Evolutionary conservation across 495 filamentous ascomycete genomes (phyloP).

Genomic region (Letharia columbiana): DNA sequence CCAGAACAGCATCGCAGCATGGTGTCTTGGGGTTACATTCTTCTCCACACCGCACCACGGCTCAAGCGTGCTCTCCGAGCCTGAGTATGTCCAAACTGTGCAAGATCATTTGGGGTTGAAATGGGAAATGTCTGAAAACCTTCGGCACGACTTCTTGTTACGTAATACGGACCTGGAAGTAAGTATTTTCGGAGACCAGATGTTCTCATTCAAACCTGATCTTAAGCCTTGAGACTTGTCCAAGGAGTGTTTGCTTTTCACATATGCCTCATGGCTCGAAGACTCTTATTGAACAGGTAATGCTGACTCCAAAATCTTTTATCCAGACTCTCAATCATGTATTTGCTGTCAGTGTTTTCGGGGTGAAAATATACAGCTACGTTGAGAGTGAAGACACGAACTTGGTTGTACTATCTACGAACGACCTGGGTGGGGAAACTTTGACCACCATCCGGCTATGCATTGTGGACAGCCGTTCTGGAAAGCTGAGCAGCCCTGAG

Average conservation of each 20-base stretch:
- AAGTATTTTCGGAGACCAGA: neutral
- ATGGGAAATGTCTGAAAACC: constrained; percentile 39
- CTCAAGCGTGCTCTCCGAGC: constrained; percentile 55
- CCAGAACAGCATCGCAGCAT: constrained; percentile 36
- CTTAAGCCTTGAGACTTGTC: neutral
- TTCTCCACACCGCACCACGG: constrained; percentile 56
- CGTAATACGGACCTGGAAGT: constrained; percentile 38
- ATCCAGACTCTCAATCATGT: constrained; percentile 38
- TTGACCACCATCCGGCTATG: constrained; percentile 30
- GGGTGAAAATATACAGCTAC: constrained; percentile 60
- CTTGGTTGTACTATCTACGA: constrained; percentile 36
- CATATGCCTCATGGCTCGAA: neutral
- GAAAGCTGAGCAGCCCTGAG: constrained; percentile 20
- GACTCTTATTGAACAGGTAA: neutral
- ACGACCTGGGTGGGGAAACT: constrained; percentile 28
- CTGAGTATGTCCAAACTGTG: constrained; percentile 47
- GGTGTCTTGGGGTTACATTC: constrained; percentile 56
- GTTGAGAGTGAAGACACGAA: constrained; percentile 56
- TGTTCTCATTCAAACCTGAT: neutral
- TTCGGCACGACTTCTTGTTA: constrained; percentile 43
- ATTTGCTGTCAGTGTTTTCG: constrained; percentile 51
- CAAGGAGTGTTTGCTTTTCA: neutral
- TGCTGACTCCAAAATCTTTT: neutral
- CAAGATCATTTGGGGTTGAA: constrained; percentile 47
- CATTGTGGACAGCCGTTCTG: constrained; percentile 25